Percentiles rank a stretch among this genome's conserved stretches.
Evolutionary conservation across 371 early-diverging fungal genomes (phyloP).

Genomic region (Rhizopus microsporus): DNA sequence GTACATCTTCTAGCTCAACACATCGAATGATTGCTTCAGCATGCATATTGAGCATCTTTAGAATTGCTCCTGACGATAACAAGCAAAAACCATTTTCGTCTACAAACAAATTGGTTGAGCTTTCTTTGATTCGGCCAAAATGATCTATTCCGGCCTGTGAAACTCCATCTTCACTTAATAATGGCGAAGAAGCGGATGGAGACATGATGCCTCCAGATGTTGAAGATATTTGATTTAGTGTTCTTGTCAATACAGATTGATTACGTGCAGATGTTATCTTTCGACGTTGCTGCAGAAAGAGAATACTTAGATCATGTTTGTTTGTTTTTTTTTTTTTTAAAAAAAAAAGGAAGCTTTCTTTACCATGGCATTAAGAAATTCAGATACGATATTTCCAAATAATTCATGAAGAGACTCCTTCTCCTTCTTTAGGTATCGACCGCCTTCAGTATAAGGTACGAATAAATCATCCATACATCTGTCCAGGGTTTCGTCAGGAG

Average conservation of each 20-base stretch:
- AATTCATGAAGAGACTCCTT: slow-evolving; percentile 60
- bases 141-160: slow-evolving; percentile 15
- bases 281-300: slow-evolving; percentile 52
- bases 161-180: slow-evolving; percentile 14
- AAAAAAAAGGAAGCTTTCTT: background rate
- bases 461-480: slow-evolving; percentile 94
- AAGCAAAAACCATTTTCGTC: slow-evolving; percentile 54
- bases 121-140: slow-evolving; percentile 10
- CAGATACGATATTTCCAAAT: slow-evolving; percentile 58
- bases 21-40: slow-evolving; percentile 85
- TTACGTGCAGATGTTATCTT: slow-evolving; percentile 60
- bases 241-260: slow-evolving; percentile 68
- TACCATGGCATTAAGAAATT: slow-evolving; percentile 49
- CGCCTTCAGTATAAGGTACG: slow-evolving; percentile 89
- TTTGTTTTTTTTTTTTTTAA: no score
- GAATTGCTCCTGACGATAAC: slow-evolving; percentile 58
- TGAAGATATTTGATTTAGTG: slow-evolving; percentile 71
- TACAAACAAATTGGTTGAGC: slow-evolving; percentile 30
- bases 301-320: background rate
- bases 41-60: slow-evolving; percentile 79
- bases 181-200: slow-evolving; percentile 17
- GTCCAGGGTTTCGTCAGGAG: slow-evolving; percentile 70
- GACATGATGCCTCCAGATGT: slow-evolving; percentile 31
- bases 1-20: slow-evolving; percentile 72
- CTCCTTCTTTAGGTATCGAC: slow-evolving; percentile 84